These are phyloP conservation scores for Sicyos baderoa DNA, from an alignment of 306 rosid species.

Conservation along the genomic window DNA sequence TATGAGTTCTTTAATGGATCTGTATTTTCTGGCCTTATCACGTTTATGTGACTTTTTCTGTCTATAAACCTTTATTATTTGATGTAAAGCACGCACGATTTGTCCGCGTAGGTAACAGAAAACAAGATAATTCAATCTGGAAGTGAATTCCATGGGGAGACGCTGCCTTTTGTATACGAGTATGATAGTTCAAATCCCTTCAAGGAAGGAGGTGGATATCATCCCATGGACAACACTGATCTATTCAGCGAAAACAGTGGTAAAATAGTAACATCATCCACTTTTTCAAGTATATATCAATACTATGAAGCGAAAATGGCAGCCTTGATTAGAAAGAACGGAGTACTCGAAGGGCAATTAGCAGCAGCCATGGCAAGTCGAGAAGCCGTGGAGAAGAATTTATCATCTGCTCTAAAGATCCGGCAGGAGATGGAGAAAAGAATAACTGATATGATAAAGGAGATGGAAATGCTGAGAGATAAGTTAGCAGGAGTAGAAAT, in stretches of 20 bases:
- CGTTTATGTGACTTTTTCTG: not conserved
- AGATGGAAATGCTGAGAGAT: slow-evolving; percentile 67
- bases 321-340: slow-evolving; percentile 53
- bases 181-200: slow-evolving; percentile 40
- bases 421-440: slow-evolving; percentile 69
- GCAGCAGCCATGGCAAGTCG: slow-evolving; percentile 59
- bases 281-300: slow-evolving; percentile 53
- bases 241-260: slow-evolving; percentile 37
- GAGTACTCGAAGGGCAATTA: slow-evolving; percentile 76
- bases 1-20: not conserved
- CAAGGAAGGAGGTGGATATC: slow-evolving; percentile 40
- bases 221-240: slow-evolving; percentile 35
- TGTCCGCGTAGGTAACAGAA: slow-evolving; percentile 40
- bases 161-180: slow-evolving; percentile 30
- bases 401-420: slow-evolving; percentile 56
- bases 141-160: slow-evolving; percentile 41
- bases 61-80: not conserved
- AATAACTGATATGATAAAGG: slow-evolving; percentile 44
- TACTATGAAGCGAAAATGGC: slow-evolving; percentile 69
- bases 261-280: slow-evolving; percentile 41
- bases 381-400: slow-evolving; percentile 68
- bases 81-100: not conserved
- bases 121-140: slow-evolving; percentile 40
- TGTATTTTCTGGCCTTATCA: not conserved
- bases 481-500: slow-evolving; percentile 63